Evolutionary conservation across 352 stramenopile genomes (phyloP).

Genomic region (Globisporangium middletonii): DNA sequence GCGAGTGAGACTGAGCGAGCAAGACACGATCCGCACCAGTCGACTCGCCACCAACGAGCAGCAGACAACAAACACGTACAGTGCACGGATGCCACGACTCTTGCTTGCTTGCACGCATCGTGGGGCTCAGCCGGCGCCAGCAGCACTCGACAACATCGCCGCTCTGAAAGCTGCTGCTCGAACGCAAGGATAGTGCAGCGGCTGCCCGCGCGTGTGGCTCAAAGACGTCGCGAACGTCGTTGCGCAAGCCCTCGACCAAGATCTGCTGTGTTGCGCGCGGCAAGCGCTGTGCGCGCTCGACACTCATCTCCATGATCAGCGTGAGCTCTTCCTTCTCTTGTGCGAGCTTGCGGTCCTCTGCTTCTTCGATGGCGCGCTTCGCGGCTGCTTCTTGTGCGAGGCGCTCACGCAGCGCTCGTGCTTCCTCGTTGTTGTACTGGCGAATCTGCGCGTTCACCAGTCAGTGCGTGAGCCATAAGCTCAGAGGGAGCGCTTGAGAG

Average conservation of each 20-base stretch:
- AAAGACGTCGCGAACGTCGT: conserved; percentile 38
- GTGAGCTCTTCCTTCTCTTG: conserved; percentile 25
- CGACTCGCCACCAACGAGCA: background rate
- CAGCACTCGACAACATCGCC: conserved; percentile 47
- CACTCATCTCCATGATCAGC: conserved; percentile 31
- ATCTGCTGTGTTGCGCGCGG: conserved; percentile 35
- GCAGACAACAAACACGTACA: background rate
- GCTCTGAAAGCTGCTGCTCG: conserved; percentile 14
- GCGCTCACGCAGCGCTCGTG: conserved; percentile 36
- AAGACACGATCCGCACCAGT: background rate
- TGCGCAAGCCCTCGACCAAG: conserved; percentile 29
- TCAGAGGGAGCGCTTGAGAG: background rate
- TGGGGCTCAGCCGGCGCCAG: conserved; percentile 30
- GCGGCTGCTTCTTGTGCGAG: conserved; percentile 34
- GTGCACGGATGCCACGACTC: conserved; percentile 6
- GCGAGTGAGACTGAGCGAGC: background rate
- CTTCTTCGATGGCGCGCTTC: conserved; percentile 36
- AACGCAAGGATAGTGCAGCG: background rate
- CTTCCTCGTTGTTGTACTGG: conserved; percentile 48
- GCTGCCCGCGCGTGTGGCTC: conserved; percentile 4
- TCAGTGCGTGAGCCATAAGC: background rate
- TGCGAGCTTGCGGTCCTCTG: conserved; percentile 27
- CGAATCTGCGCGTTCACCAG: conserved; percentile 30
- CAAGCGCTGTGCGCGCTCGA: conserved; percentile 32
- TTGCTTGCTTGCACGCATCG: conserved; percentile 27